Evolutionary conservation across 2,329 filamentous ascomycete genomes (phyloP), one percentile per base, ranked within the genome.

Genomic region (Xylariaceae sp.): DNA sequence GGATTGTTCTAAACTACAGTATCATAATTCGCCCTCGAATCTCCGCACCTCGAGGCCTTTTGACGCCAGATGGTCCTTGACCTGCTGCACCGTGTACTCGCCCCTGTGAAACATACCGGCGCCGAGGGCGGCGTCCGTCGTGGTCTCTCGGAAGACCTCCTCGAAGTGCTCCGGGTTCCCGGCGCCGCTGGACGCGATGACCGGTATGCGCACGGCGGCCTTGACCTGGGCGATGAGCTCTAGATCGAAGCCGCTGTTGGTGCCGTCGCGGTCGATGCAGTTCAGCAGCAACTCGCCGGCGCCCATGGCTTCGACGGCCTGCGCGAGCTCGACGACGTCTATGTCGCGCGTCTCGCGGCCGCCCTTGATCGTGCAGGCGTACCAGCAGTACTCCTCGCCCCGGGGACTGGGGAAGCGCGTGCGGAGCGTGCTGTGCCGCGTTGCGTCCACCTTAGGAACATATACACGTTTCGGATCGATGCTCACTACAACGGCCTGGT

Each of bases 81-180:
- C 94, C 67, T 97, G 86, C 70, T 85, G 86, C 15, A 99, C 92
- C 0, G 92, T 96, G 72, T 92, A 99, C 75, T 99, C 92, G 36
- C 87, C 89, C 46, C 94, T 79, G 74, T 99, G 94, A 73, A 99
- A 99, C 87, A 99, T 99, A 49, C 94, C 94, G 8, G 94, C 94
- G 2, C 94, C 94, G 56, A 99, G 75, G 26, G 94, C 94, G 47
- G 94, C 94, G 76, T 99, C 94, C 2, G 92, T 92, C 15, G 79
- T 78, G 8, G 94, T 97, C 73, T 88, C 77, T 53, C 81, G 76
- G 71, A 99, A 99, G 1, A 97, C 94, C 68, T 97, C 88, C 48
- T 84, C 80, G 68, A 99, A 99, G 73, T 99, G 94, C 0, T 69
- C 81, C 1, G 94, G 92, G 63, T 87, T 85, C 1, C 94, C 94